Evolutionary conservation across 2,329 filamentous ascomycete species (phyloP), one percentile per base, ranked within the genome.

Genomic region (Anisogramma anomala): DNA sequence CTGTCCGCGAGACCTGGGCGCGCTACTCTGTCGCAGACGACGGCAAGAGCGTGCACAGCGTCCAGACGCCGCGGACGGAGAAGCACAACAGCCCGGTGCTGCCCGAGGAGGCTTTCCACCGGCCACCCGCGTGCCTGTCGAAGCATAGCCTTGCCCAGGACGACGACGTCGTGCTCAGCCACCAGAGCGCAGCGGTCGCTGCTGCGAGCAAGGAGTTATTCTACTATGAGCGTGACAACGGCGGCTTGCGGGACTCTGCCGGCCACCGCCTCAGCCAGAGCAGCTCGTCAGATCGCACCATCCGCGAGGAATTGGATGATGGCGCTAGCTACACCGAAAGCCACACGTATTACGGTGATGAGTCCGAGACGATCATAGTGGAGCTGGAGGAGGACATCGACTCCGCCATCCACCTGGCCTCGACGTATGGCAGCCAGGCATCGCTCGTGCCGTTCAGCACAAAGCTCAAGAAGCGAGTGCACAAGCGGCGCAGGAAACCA

Each of bases 191-290:
- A 1, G 73, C 73, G 0, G 72, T 72, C 1, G 63, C 61, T 2
- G 72, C 71, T n/a, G 70, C 67, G 2, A 67, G 69, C 37, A 60
- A 62, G 25, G 68, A 74, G 51, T 59, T 77, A 36, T 58, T 68
- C n/a, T n/a, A n/a, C n/a, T n/a, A n/a, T 19, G 56, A 63, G 27
- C 50, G 59, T 25, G 60, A 65, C 28, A 47, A 66, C 0, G 64
- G 63, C 13, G 60, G 58, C 4, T 58, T 65, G 46, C 53, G 58
- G 18, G 34, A 31, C 10, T 38, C 20, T 20, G 35, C 36, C 11
- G 46, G 43, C 9, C 27, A 33, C 17, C 31, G 18, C 17, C 36
- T 43, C 36, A 43, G 43, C 33, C 39, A 36, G 17, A 28, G 41
- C 5, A 36, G 28, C 15, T 28, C 25, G 18, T 41, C 45, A 15